Evolutionary conservation across 2,329 filamentous ascomycete species (phyloP), one percentile per base, ranked within the genome.

Genomic region (Triangularia verruculosa): DNA sequence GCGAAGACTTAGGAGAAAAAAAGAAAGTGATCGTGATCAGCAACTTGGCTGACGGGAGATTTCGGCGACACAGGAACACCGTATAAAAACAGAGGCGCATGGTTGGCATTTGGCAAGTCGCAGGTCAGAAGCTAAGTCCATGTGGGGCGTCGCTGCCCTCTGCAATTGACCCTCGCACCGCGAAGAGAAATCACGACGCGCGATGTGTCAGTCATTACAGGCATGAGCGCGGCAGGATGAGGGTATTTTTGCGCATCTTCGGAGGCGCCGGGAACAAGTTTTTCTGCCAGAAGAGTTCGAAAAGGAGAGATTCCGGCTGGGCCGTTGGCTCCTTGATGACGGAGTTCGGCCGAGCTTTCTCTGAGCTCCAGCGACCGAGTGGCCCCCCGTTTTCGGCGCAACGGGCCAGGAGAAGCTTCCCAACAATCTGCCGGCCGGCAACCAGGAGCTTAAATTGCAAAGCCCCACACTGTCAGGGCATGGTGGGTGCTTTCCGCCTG

Each of bases 1-100:
- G 67, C 73, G 77, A 77, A 39, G 65, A 56, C 52, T 53, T 30
- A 54, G 25, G 51, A 32, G 2, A 39, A 51, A 39, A 51, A 39
- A 43, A 30, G 57, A 59, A 51, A 15, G 30, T 24, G 12, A 34
- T 39, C 59, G 53, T n/a, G 57, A 54, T 13, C 28, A 30, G 47
- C 39, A 57, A 30, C 56, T 54, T 20, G 7, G 39, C 57, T 47
- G 57, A 59, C 61, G 53, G 64, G 52, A 62, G 28, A 53, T 59
- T 47, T 58, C 64, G 61, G 62, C 43, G 55, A 63, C 58, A 8
- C 20, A 43, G 52, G 34, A 60, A 61, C n/a, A n/a, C n/a, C n/a
- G n/a, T 60, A 61, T 57, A 43, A 47, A 47, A 47, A 11, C 56
- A 59, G 27, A 17, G 17, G 59, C 56, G 25, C 20, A 30, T 61